A percentile compares a stretch with the other conserved stretches of the same genome.
These are phyloP conservation scores for Takashimella koratensis DNA, from an alignment of 1,284 basidiomycete genomes.

Conservation along the genomic window DNA sequence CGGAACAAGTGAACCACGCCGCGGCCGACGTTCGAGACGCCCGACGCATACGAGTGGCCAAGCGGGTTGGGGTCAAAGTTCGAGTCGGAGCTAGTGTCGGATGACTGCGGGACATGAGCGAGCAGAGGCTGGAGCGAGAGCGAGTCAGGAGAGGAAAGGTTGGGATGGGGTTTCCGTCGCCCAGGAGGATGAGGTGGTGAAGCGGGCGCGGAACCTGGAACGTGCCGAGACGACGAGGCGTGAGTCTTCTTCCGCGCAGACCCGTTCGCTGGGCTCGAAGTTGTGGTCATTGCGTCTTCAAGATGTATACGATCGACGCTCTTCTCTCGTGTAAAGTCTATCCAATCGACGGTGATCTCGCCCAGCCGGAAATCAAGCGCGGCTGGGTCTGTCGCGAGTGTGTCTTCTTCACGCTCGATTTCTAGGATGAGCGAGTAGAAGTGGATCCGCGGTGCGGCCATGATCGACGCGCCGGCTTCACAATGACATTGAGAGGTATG, in stretches of 20 bases:
- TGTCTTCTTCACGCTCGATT: too few relatives aligned
- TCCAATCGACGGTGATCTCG: slow-evolving; percentile 46
- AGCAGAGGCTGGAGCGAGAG: slow-evolving; percentile 43
- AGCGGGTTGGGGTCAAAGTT: slow-evolving; percentile 32
- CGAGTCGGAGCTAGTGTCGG: background rate
- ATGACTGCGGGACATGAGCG: slow-evolving; percentile 33
- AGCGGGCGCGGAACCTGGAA: background rate
- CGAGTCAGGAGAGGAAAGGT: slow-evolving; percentile 14
- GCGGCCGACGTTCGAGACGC: slow-evolving; percentile 44
- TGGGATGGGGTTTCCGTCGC: background rate
- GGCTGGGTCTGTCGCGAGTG: too few relatives aligned
- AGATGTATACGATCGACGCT: slow-evolving; percentile 17
- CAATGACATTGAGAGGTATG: too few relatives aligned
- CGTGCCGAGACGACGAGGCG: background rate
- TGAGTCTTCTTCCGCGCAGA: background rate
- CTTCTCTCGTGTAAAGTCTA: slow-evolving; percentile 47
- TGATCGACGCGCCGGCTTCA: too few relatives aligned
- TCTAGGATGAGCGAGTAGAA: background rate
- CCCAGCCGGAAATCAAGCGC: slow-evolving; percentile 43
- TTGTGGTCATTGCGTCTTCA: background rate
- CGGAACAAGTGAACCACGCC: slow-evolving; percentile 51
- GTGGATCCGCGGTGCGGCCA: background rate
- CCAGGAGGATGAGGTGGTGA: background rate
- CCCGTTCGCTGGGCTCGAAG: background rate
- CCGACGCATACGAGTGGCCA: slow-evolving; percentile 32